Evolutionary conservation across 495 filamentous ascomycete genomes (phyloP), one percentile per base, ranked within the genome.

Genomic region (Hypomontagnella monticulosa): DNA sequence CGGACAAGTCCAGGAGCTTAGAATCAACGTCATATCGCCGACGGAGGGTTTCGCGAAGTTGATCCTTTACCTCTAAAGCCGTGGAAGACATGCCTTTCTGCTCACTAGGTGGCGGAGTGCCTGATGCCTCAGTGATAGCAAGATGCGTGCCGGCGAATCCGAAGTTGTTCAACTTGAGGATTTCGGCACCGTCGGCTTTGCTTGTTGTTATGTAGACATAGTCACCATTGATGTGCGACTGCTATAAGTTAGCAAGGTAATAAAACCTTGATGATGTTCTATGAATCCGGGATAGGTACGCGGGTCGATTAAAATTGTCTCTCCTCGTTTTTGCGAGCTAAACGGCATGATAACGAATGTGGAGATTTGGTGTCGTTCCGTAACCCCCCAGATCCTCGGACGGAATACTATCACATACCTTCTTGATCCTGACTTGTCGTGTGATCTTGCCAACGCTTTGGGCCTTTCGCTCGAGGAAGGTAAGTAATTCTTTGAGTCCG

Each of bases 381-480:
- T 74, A 78, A 74, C 75, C 77, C 80, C 81, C 77, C 66, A 71
- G 70, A 65, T 64, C 63, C 61, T 58, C 66, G 67, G 58, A 65
- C 61, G 50, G 67, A 69, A 76, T 77, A 52, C 69, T 75, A 80
- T 70, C 76, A 88, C 87, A 85, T 92, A 97, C 93, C 89, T 93
- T 93, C 81, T 85, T 89, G 59, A 96, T 89, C 72, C 80, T 91
- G 61, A 91, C 80, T 63, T 78, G 79, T 62, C 72, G 75, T 78
- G 73, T 77, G 76, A 78, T 75, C 75, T 80, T 81, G 77, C 83
- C 74, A 75, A 77, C 60, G 81, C 80, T 75, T 67, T 80, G 82
- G 58, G 87, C 83, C 78, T 94, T 95, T 72, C 89, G 85, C 79
- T 97, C 93, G 57, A 97, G 82, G 77, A 94, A 98, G 48, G 79